Conservation (phyloP, 352 stramenopile genomes). For the Saprolegnia diclina region DNA sequence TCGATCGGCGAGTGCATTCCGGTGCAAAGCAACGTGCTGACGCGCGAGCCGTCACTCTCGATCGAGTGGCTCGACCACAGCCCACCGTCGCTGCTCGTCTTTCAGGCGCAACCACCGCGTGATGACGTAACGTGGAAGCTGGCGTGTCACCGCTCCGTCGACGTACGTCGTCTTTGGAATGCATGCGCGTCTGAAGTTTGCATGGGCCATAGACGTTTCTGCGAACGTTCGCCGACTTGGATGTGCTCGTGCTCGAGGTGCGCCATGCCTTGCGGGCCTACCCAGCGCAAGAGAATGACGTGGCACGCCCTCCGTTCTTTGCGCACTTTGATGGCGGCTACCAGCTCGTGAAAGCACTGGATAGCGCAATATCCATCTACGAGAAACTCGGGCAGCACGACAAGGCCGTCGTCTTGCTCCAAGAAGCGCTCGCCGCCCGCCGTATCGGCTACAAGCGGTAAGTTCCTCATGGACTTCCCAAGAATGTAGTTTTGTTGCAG, state of each 20-base stretch:
- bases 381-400: slow-evolving; percentile 76
- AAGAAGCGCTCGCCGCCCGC: slow-evolving; percentile 47
- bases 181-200: neutral
- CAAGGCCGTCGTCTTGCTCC: slow-evolving; percentile 54
- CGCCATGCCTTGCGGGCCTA: slow-evolving; percentile 44
- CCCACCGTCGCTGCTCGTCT: slow-evolving; percentile 2
- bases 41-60: neutral
- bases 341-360: slow-evolving; percentile 52
- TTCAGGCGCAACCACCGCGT: neutral
- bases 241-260: slow-evolving; percentile 52
- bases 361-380: slow-evolving; percentile 52
- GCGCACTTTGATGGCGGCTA: slow-evolving; percentile 65
- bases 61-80: slow-evolving; percentile 11
- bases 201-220: neutral
- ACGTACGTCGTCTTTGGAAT: slow-evolving; percentile 10
- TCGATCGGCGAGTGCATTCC: neutral
- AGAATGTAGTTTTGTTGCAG: neutral
- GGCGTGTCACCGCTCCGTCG: neutral
- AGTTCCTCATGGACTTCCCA: neutral
- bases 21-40: neutral
- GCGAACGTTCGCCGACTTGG: slow-evolving; percentile 33
- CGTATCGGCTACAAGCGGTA: slow-evolving; percentile 56
- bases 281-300: neutral
- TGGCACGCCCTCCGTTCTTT: slow-evolving; percentile 40
- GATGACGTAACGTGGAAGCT: neutral